These are phyloP conservation scores for Theobroma grandiflorum DNA, from an alignment of 441 rosid genomes.

Conservation along the genomic window DNA sequence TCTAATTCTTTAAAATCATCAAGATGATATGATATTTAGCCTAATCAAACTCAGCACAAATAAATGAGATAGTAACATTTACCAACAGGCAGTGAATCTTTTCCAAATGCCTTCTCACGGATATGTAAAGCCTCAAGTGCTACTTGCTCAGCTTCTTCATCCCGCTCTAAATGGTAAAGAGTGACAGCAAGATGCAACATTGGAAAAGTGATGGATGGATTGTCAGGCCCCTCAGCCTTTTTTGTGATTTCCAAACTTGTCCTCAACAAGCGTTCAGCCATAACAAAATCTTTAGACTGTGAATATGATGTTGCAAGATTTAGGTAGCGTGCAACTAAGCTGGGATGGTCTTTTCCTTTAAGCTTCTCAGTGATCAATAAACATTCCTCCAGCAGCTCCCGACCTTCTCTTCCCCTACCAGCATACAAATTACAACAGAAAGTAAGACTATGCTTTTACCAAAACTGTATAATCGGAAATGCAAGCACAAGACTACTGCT, in stretches of 20 bases:
- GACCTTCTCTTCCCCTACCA: conserved; percentile 86
- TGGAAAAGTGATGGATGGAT: conserved; percentile 75
- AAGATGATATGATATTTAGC: not conserved
- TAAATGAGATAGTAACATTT: conserved; percentile 30
- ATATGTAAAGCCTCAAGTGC: conserved; percentile 63
- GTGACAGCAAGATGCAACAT: conserved; percentile 81
- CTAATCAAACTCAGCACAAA: not conserved
- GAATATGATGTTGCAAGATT: conserved; percentile 85
- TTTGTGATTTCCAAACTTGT: conserved; percentile 66
- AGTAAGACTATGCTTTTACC: not conserved
- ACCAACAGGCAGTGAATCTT: conserved; percentile 85
- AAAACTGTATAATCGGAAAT: not conserved
- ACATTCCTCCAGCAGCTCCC: conserved; percentile 82
- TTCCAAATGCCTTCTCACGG: conserved; percentile 77
- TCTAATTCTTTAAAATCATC: not conserved
- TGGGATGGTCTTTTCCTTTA: conserved; percentile 74
- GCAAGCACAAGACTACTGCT: not conserved
- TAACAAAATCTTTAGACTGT: conserved; percentile 67
- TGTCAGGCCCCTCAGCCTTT: conserved; percentile 56
- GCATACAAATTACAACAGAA: conserved; percentile 18
- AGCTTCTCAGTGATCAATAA: conserved; percentile 66
- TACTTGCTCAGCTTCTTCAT: conserved; percentile 75
- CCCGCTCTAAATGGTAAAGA: conserved; percentile 65
- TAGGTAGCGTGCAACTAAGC: conserved; percentile 67
- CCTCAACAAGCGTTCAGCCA: conserved; percentile 78